Percentiles rank a stretch among this genome's conserved stretches.
Conservation (phyloP, 257 asterid genomes). For the Gentiana dahurica region DNA sequence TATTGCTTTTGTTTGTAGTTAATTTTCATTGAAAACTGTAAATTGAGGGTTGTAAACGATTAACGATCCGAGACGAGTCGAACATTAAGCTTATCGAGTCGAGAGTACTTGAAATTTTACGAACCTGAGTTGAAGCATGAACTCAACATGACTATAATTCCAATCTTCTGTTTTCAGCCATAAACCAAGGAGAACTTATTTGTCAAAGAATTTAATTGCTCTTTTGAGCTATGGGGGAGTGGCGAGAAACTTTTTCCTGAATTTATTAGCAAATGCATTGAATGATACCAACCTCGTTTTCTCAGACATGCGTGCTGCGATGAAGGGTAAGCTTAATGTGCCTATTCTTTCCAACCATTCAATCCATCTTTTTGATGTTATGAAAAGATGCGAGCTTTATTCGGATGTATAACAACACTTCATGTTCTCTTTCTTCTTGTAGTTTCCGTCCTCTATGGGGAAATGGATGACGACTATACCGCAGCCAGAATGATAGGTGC, state of each 20-base stretch:
- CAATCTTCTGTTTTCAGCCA: conserved; percentile 34
- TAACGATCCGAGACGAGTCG: too few relatives aligned
- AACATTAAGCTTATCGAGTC: too few relatives aligned
- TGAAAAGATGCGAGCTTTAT: not conserved
- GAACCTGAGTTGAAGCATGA: too few relatives aligned
- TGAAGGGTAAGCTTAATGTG: conserved; percentile 39
- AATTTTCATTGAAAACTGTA: too few relatives aligned
- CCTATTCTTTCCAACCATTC: not conserved
- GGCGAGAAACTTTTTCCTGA: conserved; percentile 45
- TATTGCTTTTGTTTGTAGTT: too few relatives aligned
- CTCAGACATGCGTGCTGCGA: conserved; percentile 41
- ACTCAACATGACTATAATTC: not conserved
- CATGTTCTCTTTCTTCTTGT: conserved; percentile 19
- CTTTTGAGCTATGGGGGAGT: conserved; percentile 74
- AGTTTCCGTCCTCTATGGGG: conserved; percentile 52
- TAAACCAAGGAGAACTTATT: conserved; percentile 39
- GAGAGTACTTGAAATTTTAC: too few relatives aligned
- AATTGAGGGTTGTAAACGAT: too few relatives aligned
- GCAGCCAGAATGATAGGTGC: conserved; percentile 62
- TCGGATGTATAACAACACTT: too few relatives aligned
- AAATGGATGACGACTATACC: conserved; percentile 27
- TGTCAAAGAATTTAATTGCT: conserved; percentile 63
- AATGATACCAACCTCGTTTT: conserved; percentile 41
- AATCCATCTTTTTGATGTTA: not conserved
- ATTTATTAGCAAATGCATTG: conserved; percentile 33